Evolutionary conservation across 2,329 filamentous ascomycete genomes (phyloP), one percentile per base, ranked within the genome.

Genomic region (Chrysoporthe austroafricana): DNA sequence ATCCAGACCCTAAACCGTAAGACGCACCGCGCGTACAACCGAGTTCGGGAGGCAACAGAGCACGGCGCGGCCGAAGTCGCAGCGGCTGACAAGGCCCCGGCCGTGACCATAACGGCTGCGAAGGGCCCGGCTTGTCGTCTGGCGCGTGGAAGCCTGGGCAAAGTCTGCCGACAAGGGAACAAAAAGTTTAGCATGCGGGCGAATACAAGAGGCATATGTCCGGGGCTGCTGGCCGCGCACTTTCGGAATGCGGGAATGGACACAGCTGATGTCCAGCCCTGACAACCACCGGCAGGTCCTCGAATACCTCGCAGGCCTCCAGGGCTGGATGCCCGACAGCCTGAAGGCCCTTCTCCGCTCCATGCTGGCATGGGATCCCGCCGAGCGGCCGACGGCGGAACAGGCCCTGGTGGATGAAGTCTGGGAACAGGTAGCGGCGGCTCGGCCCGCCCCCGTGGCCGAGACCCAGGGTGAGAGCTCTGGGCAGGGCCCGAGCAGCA

Each of bases 291-390:
- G 21, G 5, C 2, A 14, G 4, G 16, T 43, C 44, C 32, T 52
- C 34, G 60, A 32, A 32, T 43, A 62, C 26, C 11, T 62, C 13
- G 26, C 16, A 32, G 21, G 18, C 21, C 8, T 61, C n/a, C 21
- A 48, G 39, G 16, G 21, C 39, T 5, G 58, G 34, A 63, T 63
- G 46, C 46, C 61, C 18, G 34, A 56, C n/a, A 34, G 46, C 34
- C 61, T 63, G 9, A 32, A 9, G 1, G 36, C 61, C 8, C 32
- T 63, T 21, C 46, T 63, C 46, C 46, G 61, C 46, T 52, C 61
- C 16, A 63, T 63, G 61, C 46, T 63, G 16, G 61, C 48, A 6
- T 63, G 61, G 61, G 46, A 26, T 26, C 26, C 26, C 26, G 26
- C 26, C 26, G 26, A 26, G 26, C 26, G 26, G 26, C 26, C 26